A percentile compares a stretch with the other conserved stretches of the same genome.
Evolutionary conservation across 2,329 filamentous ascomycete species (phyloP).

Genomic region (Hypoxylon sp.): DNA sequence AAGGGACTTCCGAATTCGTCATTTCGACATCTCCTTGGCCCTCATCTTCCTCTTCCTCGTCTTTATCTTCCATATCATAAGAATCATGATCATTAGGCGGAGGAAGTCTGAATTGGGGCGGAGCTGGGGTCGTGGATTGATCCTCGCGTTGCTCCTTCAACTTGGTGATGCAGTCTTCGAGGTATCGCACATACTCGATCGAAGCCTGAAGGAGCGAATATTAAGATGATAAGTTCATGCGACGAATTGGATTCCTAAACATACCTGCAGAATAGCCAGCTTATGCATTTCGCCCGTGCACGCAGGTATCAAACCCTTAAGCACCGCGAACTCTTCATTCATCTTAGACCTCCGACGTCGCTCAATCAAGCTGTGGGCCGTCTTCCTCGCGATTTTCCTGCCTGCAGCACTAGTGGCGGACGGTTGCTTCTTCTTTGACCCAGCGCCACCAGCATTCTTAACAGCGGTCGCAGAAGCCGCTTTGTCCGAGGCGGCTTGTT

Average conservation of each 20-base stretch:
- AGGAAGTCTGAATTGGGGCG: conserved; percentile 49
- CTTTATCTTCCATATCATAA: conserved; percentile 54
- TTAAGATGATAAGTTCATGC: conserved; percentile 10
- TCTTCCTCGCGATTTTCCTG: conserved; percentile 95
- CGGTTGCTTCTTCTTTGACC: conserved; percentile 79
- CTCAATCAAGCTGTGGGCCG: conserved; percentile 95
- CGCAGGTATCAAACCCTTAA: conserved; percentile 96
- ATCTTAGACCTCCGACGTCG: conserved; percentile 91
- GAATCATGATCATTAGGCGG: conserved; percentile 47
- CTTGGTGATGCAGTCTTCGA: conserved; percentile 87
- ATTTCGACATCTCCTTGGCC: conserved; percentile 69
- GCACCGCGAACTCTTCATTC: conserved; percentile 95
- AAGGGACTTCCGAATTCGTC: conserved; percentile 64
- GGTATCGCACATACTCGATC: conserved; percentile 95
- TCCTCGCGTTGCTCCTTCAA: conserved; percentile 73
- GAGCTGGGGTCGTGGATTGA: conserved; percentile 48
- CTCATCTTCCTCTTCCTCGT: conserved; percentile 58
- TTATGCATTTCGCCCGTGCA: conserved; percentile 99
- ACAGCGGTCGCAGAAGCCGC: conserved; percentile 37
- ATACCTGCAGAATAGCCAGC: conserved; percentile 90
- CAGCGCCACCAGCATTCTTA: conserved; percentile 41
- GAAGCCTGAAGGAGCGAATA: conserved; percentile 73
- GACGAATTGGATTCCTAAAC: conserved; percentile 41
- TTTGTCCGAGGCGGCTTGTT: conserved; percentile 41
- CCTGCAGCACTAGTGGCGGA: conserved; percentile 84